phyloP scores from a whole-genome alignment of 768 basidiomycete species.

The Phanerochaete carnosa region DNA sequence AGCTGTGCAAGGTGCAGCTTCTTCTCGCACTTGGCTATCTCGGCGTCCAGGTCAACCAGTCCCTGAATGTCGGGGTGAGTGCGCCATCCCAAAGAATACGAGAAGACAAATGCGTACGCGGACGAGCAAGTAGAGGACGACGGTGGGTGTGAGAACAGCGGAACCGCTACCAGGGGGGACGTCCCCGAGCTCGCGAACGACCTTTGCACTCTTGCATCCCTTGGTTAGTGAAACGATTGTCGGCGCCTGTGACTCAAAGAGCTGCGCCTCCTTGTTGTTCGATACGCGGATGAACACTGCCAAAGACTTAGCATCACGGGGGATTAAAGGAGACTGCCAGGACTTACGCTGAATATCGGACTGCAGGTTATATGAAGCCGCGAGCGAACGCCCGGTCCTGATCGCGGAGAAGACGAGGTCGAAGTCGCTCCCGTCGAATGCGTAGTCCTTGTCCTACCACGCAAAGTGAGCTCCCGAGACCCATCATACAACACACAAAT shows the following conservation, averaged over 20 bases:
- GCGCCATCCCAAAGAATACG: background rate
- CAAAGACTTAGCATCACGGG: conserved; percentile 6
- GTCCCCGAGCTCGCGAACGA: conserved; percentile 61
- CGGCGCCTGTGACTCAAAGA: conserved; percentile 69
- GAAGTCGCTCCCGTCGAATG: conserved; percentile 74
- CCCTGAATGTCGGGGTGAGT: conserved; percentile 50
- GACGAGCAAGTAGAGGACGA: conserved; percentile 82
- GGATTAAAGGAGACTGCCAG: background rate
- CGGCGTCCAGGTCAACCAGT: conserved; percentile 82
- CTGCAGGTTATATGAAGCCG: conserved; percentile 87
- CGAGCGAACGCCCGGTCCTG: conserved; percentile 77
- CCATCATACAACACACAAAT: background rate
- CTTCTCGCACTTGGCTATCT: conserved; percentile 89
- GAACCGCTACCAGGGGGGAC: conserved; percentile 90
- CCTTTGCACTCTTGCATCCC: conserved; percentile 73
- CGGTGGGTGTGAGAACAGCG: conserved; percentile 67
- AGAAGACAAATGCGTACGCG: conserved; percentile 48
- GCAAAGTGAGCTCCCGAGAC: background rate
- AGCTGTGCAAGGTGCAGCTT: conserved; percentile 72
- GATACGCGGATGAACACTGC: conserved; percentile 78
- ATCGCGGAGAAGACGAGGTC: conserved; percentile 80
- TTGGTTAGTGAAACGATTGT: conserved; percentile 85
- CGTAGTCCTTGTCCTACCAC: conserved; percentile 55
- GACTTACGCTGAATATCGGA: conserved; percentile 74
- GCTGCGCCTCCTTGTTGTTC: conserved; percentile 52